Conservation (phyloP, 345 rosid species). For the Boechera stricta region DNA sequence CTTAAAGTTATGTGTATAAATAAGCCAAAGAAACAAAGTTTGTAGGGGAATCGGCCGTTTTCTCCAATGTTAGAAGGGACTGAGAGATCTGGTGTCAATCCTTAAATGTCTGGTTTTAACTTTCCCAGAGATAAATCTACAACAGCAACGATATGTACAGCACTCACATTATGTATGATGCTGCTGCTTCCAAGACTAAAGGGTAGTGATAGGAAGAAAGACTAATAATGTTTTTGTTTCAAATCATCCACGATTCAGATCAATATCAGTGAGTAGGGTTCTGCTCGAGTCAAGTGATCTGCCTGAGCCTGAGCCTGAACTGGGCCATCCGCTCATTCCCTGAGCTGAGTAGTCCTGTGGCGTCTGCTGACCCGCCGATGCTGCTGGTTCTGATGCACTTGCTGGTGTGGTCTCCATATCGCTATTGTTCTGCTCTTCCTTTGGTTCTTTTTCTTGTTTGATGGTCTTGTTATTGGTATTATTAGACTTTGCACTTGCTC, state of each 20-base stretch:
- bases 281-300: constrained; percentile 65
- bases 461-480: constrained; percentile 30
- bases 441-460: constrained; percentile 61
- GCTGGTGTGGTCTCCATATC: constrained; percentile 43
- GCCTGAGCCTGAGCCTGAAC: constrained; percentile 52
- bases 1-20: too few relatives aligned
- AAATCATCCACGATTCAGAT: constrained; percentile 83
- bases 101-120: constrained; percentile 36
- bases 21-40: too few relatives aligned
- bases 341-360: constrained; percentile 61
- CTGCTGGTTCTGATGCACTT: constrained; percentile 47
- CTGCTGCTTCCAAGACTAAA: constrained; percentile 51
- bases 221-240: constrained; percentile 22
- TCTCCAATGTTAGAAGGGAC: constrained; percentile 39
- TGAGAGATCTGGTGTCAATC: constrained; percentile 28
- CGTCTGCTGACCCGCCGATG: constrained; percentile 29
- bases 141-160: constrained; percentile 77
- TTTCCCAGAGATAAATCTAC: constrained; percentile 47
- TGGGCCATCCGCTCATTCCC: constrained; percentile 64
- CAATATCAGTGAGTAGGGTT: constrained; percentile 81
- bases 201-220: constrained; percentile 25
- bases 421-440: constrained; percentile 48
- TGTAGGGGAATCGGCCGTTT: too few relatives aligned
- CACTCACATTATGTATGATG: constrained; percentile 55
- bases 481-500: constrained; percentile 54